phyloP scores from a whole-genome alignment of 2,329 filamentous ascomycete genomes.

The Epichloe sibirici region DNA sequence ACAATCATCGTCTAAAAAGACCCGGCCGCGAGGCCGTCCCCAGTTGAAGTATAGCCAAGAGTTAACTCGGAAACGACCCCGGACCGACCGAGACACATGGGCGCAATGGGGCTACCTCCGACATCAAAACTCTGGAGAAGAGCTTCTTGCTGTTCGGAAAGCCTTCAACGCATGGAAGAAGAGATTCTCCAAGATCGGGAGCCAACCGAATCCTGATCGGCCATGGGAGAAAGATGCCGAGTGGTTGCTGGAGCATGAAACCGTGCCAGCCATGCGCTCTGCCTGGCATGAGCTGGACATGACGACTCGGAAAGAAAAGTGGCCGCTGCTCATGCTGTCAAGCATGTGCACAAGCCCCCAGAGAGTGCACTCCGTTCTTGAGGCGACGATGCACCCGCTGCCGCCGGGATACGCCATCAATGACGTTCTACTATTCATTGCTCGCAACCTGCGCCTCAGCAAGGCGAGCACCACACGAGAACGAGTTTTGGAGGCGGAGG shows the following conservation, averaged over 20 bases:
- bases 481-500: slow-evolving; percentile 15
- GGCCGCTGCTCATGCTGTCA: slow-evolving; percentile 24
- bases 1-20: background rate
- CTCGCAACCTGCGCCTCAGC: slow-evolving; percentile 11
- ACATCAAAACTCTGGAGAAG: slow-evolving; percentile 13
- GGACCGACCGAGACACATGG: slow-evolving; percentile 6
- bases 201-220: slow-evolving; percentile 8
- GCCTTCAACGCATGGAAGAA: slow-evolving; percentile 20
- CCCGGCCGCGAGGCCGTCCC: background rate
- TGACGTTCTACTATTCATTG: slow-evolving; percentile 23
- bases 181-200: slow-evolving; percentile 12
- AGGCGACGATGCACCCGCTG: slow-evolving; percentile 24
- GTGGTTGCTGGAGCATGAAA: slow-evolving; percentile 20
- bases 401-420: slow-evolving; percentile 26
- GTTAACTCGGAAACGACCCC: background rate
- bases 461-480: slow-evolving; percentile 11
- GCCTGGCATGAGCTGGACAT: slow-evolving; percentile 20
- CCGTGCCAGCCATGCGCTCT: slow-evolving; percentile 18
- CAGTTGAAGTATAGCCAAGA: background rate
- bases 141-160: slow-evolving; percentile 12
- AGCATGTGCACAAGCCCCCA: slow-evolving; percentile 21
- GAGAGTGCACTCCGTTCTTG: slow-evolving; percentile 20
- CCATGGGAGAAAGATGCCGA: slow-evolving; percentile 16
- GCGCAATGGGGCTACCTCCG: slow-evolving; percentile 22
- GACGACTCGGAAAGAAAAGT: slow-evolving; percentile 15